A percentile compares a stretch with the other conserved stretches of the same genome.
phyloP scores from a whole-genome alignment of 805 yeast species.

The Cyberlindnera mississippiensis region DNA sequence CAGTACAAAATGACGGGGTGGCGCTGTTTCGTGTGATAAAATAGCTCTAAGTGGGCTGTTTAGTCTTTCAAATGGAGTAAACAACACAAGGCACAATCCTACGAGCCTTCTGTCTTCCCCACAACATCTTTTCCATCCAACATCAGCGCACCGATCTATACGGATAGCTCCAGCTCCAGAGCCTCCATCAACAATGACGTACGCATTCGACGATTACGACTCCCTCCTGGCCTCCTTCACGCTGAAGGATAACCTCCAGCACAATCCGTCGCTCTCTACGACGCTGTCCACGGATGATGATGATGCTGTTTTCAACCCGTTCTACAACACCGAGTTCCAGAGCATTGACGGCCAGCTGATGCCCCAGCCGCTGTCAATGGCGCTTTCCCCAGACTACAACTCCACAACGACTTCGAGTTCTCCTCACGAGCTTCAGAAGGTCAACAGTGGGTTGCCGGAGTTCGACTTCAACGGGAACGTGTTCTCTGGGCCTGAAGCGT shows the following conservation, averaged over 20 bases:
- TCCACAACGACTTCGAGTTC: constrained; percentile 15
- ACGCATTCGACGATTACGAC: constrained; percentile 31
- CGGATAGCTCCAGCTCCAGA: neutral
- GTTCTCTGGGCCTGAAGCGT: neutral
- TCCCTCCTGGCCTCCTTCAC: constrained; percentile 27
- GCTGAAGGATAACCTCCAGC: constrained; percentile 14
- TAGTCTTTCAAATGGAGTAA: neutral
- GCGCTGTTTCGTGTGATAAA: neutral
- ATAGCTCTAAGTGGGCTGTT: no score
- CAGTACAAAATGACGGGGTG: constrained; percentile 2
- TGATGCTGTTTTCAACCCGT: constrained; percentile 3
- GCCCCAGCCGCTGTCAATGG: constrained; percentile 1
- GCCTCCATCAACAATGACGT: constrained; percentile 18
- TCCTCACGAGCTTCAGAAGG: constrained; percentile 11
- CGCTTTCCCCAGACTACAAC: constrained; percentile 16
- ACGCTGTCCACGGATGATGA: constrained; percentile 15
- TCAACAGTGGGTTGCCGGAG: constrained; percentile 4
- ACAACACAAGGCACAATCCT: neutral
- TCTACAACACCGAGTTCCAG: constrained; percentile 3
- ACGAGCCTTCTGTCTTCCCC: no score
- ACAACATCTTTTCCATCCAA: no score
- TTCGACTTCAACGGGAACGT: constrained; percentile 4
- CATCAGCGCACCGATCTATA: no score
- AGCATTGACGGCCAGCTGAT: constrained; percentile 1
- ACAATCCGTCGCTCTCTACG: constrained; percentile 16